Conservation (phyloP, 2,329 filamentous ascomycete genomes). For the Neonectria ditissima region DNA sequence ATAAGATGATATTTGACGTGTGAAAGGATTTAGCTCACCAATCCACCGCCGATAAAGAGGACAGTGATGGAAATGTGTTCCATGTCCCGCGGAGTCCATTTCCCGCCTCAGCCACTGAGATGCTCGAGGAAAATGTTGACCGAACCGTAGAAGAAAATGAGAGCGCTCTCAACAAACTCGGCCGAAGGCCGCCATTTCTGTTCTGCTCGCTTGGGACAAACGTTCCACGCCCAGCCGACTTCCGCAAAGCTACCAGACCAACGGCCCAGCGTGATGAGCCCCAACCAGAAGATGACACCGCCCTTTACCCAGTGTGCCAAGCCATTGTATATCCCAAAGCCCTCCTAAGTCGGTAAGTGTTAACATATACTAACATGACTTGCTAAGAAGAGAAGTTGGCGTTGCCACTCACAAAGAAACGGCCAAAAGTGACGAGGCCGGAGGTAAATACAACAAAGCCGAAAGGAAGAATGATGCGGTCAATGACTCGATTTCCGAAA, state of each 20-base stretch:
- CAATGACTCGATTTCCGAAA: slow-evolving; percentile 74
- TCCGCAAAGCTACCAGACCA: slow-evolving; percentile 93
- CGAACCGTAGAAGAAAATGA: slow-evolving; percentile 90
- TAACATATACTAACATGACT: slow-evolving; percentile 5
- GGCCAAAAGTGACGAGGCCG: slow-evolving; percentile 81
- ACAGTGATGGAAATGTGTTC: slow-evolving; percentile 94
- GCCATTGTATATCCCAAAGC: slow-evolving; percentile 78
- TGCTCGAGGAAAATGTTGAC: slow-evolving; percentile 96
- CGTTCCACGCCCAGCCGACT: slow-evolving; percentile 95
- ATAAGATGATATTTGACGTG: background rate
- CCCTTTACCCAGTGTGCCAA: slow-evolving; percentile 96
- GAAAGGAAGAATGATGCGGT: slow-evolving; percentile 81
- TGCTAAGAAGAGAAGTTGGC: background rate
- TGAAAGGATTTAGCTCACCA: slow-evolving; percentile 66
- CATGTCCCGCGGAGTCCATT: slow-evolving; percentile 83
- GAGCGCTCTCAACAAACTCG: slow-evolving; percentile 88
- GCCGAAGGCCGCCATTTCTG: slow-evolving; percentile 80
- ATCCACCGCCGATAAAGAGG: slow-evolving; percentile 91
- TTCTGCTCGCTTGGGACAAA: slow-evolving; percentile 71
- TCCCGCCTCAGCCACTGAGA: slow-evolving; percentile 75
- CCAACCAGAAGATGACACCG: slow-evolving; percentile 94
- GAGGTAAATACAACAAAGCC: slow-evolving; percentile 79
- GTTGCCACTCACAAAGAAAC: slow-evolving; percentile 78
- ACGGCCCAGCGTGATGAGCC: slow-evolving; percentile 85
- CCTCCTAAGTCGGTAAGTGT: slow-evolving; percentile 64